Conservation (phyloP, 2,329 filamentous ascomycete genomes). For the Fusarium pseudonygamai region DNA sequence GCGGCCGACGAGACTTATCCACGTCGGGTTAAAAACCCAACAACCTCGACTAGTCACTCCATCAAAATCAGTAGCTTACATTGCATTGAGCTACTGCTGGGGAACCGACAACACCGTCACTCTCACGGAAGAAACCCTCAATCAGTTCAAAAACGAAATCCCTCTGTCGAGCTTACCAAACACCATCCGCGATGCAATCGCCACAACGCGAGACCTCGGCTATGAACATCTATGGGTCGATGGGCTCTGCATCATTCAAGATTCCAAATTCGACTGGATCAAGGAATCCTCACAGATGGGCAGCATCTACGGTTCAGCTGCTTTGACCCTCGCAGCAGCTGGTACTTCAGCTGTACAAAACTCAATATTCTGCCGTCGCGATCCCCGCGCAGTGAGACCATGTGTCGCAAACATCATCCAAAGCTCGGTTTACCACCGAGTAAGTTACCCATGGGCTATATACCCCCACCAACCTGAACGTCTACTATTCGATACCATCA, state of each 20-base stretch:
- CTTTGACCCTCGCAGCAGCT: background rate
- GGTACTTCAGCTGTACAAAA: background rate
- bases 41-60: background rate
- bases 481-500: background rate
- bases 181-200: background rate
- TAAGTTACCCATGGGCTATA: constrained; percentile 6
- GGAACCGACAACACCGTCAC: background rate
- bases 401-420: background rate
- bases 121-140: background rate
- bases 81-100: constrained; percentile 3
- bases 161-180: background rate
- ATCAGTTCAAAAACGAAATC: background rate
- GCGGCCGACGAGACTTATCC: background rate
- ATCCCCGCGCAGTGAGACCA: background rate
- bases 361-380: background rate
- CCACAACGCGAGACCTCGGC: background rate
- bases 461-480: background rate
- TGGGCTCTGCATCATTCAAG: background rate
- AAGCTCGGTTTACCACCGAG: background rate
- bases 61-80: rapidly evolving
- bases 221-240: constrained; percentile 4
- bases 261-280: background rate
- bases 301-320: background rate
- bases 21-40: background rate
- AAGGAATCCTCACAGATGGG: background rate